phyloP scores from a whole-genome alignment of 352 stramenopile species.

The Phytopythium delawarense region DNA sequence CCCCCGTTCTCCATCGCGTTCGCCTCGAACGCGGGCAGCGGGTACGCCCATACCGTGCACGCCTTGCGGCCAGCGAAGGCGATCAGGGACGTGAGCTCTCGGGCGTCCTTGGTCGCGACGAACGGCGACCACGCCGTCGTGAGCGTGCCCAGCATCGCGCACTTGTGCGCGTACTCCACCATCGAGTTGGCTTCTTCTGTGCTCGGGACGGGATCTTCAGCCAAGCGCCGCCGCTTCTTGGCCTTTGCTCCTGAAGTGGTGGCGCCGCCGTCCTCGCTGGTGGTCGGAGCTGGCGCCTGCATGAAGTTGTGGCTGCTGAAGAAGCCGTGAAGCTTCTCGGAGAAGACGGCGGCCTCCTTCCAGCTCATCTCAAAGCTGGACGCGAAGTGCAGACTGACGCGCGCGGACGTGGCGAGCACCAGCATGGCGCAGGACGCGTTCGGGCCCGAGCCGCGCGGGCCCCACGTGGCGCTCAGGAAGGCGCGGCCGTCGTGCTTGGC shows the following conservation, averaged over 20 bases:
- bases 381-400: slow-evolving; percentile 67
- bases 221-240: slow-evolving; percentile 15
- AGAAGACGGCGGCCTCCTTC: slow-evolving; percentile 67
- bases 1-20: slow-evolving; percentile 14
- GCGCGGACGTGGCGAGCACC: slow-evolving; percentile 47
- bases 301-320: slow-evolving; percentile 40
- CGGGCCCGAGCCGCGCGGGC: slow-evolving; percentile 63
- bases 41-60: slow-evolving; percentile 69
- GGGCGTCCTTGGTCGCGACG: slow-evolving; percentile 33
- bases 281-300: slow-evolving; percentile 5
- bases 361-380: slow-evolving; percentile 81
- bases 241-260: slow-evolving; percentile 13
- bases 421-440: slow-evolving; percentile 69
- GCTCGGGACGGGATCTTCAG: slow-evolving; percentile 6
- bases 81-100: slow-evolving; percentile 55
- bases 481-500: slow-evolving; percentile 65
- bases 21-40: slow-evolving; percentile 32
- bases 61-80: slow-evolving; percentile 58
- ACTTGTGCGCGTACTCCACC: slow-evolving; percentile 54
- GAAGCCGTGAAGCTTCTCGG: slow-evolving; percentile 63
- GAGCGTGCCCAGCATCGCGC: slow-evolving; percentile 55
- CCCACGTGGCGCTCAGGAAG: slow-evolving; percentile 64
- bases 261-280: slow-evolving; percentile 13
- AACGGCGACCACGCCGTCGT: slow-evolving; percentile 73
- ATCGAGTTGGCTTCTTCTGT: slow-evolving; percentile 24